Conservation (phyloP, 768 basidiomycete genomes). For the Ramaria sp. region DNA sequence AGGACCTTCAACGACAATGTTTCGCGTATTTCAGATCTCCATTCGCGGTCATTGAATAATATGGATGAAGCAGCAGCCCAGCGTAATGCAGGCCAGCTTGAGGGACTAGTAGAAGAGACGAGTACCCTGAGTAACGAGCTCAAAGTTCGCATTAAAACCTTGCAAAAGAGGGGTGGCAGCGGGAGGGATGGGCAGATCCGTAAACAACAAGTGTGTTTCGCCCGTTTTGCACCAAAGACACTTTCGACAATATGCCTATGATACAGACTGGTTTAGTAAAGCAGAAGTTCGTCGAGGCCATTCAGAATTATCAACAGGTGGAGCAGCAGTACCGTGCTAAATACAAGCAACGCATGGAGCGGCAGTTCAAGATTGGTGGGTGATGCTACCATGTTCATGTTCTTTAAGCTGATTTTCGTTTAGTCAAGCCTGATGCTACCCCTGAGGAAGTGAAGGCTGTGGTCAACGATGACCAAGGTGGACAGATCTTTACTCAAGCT, state of each 20-base stretch:
- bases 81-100: slow-evolving; percentile 46
- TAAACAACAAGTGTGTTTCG: slow-evolving; percentile 54
- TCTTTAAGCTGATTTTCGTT: background rate
- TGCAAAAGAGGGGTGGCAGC: slow-evolving; percentile 55
- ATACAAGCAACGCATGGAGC: slow-evolving; percentile 55
- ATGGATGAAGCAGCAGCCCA: slow-evolving; percentile 59
- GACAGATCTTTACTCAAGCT: slow-evolving; percentile 70
- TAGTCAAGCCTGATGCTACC: slow-evolving; percentile 82
- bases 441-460: slow-evolving; percentile 68
- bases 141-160: slow-evolving; percentile 46
- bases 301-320: slow-evolving; percentile 68
- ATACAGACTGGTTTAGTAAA: slow-evolving; percentile 50
- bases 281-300: slow-evolving; percentile 60
- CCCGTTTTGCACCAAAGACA: background rate
- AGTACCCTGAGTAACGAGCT: slow-evolving; percentile 45
- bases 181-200: slow-evolving; percentile 54
- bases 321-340: slow-evolving; percentile 60
- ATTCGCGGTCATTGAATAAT: slow-evolving; percentile 69
- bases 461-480: slow-evolving; percentile 52
- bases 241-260: background rate
- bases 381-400: background rate
- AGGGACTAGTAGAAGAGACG: slow-evolving; percentile 47
- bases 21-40: slow-evolving; percentile 54
- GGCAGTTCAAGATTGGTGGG: slow-evolving; percentile 69
- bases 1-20: slow-evolving; percentile 63